Conservation (phyloP, 805 yeast genomes). For the Kazachstania kunashirensis region DNA sequence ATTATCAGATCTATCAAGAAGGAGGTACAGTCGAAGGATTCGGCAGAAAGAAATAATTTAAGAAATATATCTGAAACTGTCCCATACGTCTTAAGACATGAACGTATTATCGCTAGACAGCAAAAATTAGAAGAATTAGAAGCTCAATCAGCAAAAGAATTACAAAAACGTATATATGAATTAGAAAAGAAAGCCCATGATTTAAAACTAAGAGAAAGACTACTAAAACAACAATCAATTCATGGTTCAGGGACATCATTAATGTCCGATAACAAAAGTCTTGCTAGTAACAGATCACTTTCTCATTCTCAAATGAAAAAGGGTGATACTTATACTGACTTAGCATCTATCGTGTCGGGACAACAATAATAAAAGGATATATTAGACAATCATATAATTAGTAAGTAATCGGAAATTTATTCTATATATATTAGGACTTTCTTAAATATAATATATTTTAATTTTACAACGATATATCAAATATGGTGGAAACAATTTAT, state of each 20-base stretch:
- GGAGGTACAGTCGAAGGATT: conserved; percentile 26
- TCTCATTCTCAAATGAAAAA: conserved; percentile 30
- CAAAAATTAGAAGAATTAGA: conserved; percentile 73
- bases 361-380: no score
- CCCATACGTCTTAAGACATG: conserved; percentile 75
- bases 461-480: no score
- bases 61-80: conserved; percentile 76
- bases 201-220: conserved; percentile 55
- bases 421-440: no score
- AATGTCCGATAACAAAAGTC: conserved; percentile 5
- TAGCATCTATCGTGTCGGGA: conserved; percentile 36
- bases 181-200: conserved; percentile 67
- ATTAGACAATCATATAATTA: no score
- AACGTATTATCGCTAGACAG: conserved; percentile 62
- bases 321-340: conserved; percentile 47
- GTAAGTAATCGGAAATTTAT: no score
- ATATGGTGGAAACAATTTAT: no score
- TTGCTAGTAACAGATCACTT: conserved; percentile 4
- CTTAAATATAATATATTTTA: no score
- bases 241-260: conserved; percentile 15
- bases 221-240: conserved; percentile 27
- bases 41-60: conserved; percentile 48
- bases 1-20: conserved; percentile 31
- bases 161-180: conserved; percentile 64
- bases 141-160: conserved; percentile 64